phyloP scores from a whole-genome alignment of 768 basidiomycete genomes.

The Sarcodon sp. region DNA sequence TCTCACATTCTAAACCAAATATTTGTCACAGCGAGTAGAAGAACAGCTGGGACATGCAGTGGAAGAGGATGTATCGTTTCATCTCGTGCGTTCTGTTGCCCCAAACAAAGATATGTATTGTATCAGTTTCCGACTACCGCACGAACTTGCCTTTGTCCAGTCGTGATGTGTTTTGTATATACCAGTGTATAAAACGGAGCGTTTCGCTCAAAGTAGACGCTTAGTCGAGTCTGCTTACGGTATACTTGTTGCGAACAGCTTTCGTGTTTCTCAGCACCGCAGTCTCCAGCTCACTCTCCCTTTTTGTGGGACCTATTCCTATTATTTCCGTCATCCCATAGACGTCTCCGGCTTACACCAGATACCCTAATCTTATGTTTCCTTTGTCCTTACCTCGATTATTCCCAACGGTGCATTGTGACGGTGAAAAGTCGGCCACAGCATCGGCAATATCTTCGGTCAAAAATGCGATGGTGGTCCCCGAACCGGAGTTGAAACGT shows the following conservation, averaged over 20 bases:
- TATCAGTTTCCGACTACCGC: constrained; percentile 71
- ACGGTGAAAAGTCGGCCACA: constrained; percentile 23
- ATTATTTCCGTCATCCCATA: no score
- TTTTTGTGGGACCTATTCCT: neutral
- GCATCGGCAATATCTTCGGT: constrained; percentile 42
- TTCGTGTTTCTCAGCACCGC: neutral
- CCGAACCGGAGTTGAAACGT: constrained; percentile 74
- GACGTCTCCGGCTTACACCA: constrained; percentile 3
- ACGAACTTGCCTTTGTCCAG: constrained; percentile 21
- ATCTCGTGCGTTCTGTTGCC: constrained; percentile 85
- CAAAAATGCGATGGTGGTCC: constrained; percentile 54
- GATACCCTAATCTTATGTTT: constrained; percentile 7
- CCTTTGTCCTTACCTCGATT: constrained; percentile 24
- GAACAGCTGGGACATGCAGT: constrained; percentile 46
- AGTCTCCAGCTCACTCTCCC: neutral
- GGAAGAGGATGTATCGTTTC: constrained; percentile 35
- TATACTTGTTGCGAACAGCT: neutral
- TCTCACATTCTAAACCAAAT: constrained; percentile 3
- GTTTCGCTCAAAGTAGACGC: no score
- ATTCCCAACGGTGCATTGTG: constrained; percentile 41
- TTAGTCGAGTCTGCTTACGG: no score
- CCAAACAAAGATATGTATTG: constrained; percentile 99
- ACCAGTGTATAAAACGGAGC: neutral
- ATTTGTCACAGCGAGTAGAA: constrained; percentile 50
- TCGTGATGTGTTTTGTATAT: neutral